Conservation (phyloP, 2,329 filamentous ascomycete genomes). For the Penicillium vulpinum region DNA sequence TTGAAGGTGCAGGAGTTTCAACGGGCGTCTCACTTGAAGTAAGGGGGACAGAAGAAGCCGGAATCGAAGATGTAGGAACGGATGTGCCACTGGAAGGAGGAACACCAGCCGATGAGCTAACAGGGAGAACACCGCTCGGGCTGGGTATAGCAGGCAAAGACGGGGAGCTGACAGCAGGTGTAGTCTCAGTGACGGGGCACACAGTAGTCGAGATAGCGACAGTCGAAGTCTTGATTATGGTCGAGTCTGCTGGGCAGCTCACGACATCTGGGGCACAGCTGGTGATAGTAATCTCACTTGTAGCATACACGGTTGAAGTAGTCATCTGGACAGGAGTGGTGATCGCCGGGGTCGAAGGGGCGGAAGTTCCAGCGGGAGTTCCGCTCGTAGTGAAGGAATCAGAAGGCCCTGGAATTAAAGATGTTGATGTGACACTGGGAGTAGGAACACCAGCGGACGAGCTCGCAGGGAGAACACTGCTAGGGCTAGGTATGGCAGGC, state of each 20-base stretch:
- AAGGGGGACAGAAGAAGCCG: neutral
- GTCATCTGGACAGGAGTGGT: slow-evolving; percentile 22
- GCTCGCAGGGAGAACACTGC: neutral
- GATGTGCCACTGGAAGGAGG: neutral
- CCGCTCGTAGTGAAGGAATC: neutral
- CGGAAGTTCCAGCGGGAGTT: neutral
- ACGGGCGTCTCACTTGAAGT: neutral
- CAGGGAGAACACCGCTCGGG: neutral
- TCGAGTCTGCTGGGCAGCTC: slow-evolving; percentile 54
- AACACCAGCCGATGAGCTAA: neutral
- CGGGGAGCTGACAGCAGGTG: neutral
- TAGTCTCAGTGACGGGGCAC: slow-evolving; percentile 50
- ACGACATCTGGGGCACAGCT: slow-evolving; percentile 41
- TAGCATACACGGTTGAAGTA: slow-evolving; percentile 41
- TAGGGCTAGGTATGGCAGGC: neutral
- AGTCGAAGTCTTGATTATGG: slow-evolving; percentile 55
- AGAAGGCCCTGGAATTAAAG: neutral
- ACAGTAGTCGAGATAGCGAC: slow-evolving; percentile 61
- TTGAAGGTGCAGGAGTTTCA: neutral
- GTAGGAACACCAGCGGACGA: neutral
- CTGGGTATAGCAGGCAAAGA: neutral
- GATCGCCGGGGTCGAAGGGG: neutral
- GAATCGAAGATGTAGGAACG: neutral
- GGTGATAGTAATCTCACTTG: slow-evolving; percentile 40
- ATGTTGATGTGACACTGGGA: neutral